Evolutionary conservation across 2,329 filamentous ascomycete species (phyloP).

Genomic region (Trichoderma sp.): DNA sequence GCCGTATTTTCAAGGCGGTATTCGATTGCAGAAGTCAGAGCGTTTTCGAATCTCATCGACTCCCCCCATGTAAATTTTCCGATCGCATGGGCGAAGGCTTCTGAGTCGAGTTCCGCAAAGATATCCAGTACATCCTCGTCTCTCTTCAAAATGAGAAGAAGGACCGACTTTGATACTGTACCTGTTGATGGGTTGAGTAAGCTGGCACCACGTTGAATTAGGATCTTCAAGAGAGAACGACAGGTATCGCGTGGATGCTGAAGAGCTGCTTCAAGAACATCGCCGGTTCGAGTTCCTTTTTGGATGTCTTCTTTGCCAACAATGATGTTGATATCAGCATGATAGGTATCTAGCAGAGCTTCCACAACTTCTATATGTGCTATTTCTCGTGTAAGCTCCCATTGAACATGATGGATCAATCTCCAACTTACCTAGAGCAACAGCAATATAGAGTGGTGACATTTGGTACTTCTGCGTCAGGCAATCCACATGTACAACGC

Average conservation of each 20-base stretch:
- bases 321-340: not conserved
- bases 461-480: not conserved
- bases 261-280: constrained; percentile 2
- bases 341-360: not conserved
- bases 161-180: not conserved
- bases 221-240: not conserved
- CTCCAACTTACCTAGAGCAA: not conserved
- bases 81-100: not conserved
- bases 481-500: not conserved
- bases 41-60: not conserved
- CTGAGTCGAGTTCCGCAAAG: not conserved
- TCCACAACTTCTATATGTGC: not conserved
- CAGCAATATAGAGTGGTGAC: constrained; percentile 8
- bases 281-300: not conserved
- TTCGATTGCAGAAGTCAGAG: not conserved
- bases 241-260: not conserved
- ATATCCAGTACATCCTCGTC: not conserved
- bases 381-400: not conserved
- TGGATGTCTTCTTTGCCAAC: not conserved
- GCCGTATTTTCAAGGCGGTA: not conserved
- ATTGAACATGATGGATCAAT: too few species aligned
- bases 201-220: not conserved
- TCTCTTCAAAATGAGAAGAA: not conserved
- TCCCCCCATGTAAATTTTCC: not conserved
- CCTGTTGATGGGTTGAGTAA: not conserved